A percentile compares a stretch with the other conserved stretches of the same genome.
Conservation (phyloP, 2,329 filamentous ascomycete species). For the Aspergillus tamarii region DNA sequence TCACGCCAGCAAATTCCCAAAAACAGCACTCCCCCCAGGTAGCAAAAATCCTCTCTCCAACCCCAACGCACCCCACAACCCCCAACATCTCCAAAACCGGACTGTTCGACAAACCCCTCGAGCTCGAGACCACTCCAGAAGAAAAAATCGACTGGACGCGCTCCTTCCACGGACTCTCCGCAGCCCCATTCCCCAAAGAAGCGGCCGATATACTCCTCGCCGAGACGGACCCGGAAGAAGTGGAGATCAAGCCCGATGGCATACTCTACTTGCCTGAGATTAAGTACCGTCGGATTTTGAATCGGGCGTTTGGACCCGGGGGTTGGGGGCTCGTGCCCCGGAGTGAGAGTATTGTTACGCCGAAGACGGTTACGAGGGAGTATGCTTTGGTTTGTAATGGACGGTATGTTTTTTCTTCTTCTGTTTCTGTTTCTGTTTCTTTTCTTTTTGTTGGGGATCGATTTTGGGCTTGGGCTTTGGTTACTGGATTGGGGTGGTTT, state of each 20-base stretch:
- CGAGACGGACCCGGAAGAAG: slow-evolving; percentile 70
- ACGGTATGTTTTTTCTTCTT: slow-evolving; percentile 59
- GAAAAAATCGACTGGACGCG: slow-evolving; percentile 76
- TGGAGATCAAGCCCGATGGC: slow-evolving; percentile 97
- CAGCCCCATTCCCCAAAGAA: slow-evolving; percentile 70
- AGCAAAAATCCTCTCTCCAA: slow-evolving; percentile 25
- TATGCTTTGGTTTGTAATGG: slow-evolving; percentile 90
- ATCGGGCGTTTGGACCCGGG: slow-evolving; percentile 88
- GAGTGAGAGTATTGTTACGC: slow-evolving; percentile 82
- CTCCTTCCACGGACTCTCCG: slow-evolving; percentile 79
- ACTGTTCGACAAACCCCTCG: slow-evolving; percentile 39
- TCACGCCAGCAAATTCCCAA: neutral
- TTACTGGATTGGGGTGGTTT: neutral
- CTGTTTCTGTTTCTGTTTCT: neutral
- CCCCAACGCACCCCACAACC: slow-evolving; percentile 35
- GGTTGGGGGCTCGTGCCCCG: slow-evolving; percentile 93
- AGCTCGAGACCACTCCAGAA: slow-evolving; percentile 31
- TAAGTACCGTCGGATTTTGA: slow-evolving; percentile 91
- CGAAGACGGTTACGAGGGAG: slow-evolving; percentile 80
- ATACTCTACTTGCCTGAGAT: slow-evolving; percentile 97
- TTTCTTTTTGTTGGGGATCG: too few species aligned
- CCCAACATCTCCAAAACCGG: slow-evolving; percentile 44
- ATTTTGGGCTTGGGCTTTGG: neutral
- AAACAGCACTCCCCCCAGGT: slow-evolving; percentile 16
- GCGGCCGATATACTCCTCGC: slow-evolving; percentile 69